Evolutionary conservation across 2,329 filamentous ascomycete species (phyloP).

Genomic region (Arthrobotrys sphaeroides): DNA sequence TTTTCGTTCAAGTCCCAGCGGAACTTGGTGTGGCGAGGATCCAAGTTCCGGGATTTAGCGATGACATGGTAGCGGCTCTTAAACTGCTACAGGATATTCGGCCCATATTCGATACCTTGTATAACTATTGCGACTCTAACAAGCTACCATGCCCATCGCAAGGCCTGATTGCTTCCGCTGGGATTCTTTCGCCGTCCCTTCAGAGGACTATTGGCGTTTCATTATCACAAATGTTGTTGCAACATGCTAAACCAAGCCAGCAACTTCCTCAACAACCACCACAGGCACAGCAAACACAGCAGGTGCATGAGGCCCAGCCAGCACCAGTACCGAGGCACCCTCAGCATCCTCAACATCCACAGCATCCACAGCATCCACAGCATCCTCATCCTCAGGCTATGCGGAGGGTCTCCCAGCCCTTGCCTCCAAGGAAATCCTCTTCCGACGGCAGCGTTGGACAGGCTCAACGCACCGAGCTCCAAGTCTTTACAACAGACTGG

Average conservation of each 20-base stretch:
- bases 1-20: conserved; percentile 25
- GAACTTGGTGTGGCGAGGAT: background rate
- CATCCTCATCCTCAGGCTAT: background rate
- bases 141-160: conserved; percentile 19
- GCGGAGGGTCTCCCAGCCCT: background rate
- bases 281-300: background rate
- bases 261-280: background rate
- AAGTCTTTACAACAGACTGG: conserved; percentile 49
- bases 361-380: background rate
- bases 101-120: conserved; percentile 32
- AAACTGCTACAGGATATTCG: conserved; percentile 30
- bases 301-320: background rate
- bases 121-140: conserved; percentile 23
- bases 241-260: background rate
- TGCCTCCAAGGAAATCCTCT: background rate
- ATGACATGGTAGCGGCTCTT: conserved; percentile 19
- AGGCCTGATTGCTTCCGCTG: conserved; percentile 5
- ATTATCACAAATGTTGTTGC: conserved; percentile 37
- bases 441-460: background rate
- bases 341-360: background rate
- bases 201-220: conserved; percentile 38
- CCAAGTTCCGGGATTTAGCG: conserved; percentile 19
- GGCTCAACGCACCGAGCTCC: conserved; percentile 23
- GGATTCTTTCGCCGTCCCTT: conserved; percentile 33
- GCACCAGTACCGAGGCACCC: background rate